These are phyloP conservation scores for Eucalyptus pumila DNA, from an alignment of 345 rosid genomes.

Conservation along the genomic window DNA sequence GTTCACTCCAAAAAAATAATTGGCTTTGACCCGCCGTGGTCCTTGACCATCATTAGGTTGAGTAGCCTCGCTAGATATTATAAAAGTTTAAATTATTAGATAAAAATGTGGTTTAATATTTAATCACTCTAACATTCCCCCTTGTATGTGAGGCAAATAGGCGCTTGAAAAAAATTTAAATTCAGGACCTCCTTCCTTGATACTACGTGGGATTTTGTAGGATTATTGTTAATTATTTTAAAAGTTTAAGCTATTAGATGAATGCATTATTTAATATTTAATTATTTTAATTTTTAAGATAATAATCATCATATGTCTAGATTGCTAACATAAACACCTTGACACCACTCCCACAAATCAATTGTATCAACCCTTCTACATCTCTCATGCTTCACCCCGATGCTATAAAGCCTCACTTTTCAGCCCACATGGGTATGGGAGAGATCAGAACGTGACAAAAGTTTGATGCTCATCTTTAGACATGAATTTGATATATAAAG, in stretches of 20 bases:
- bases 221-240: too few relatives aligned
- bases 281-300: background rate
- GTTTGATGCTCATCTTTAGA: background rate
- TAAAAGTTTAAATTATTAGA: too few relatives aligned
- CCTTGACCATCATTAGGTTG: background rate
- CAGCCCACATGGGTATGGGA: background rate
- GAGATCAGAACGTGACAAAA: background rate
- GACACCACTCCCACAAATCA: background rate
- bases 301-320: background rate
- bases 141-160: too few relatives aligned
- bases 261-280: too few relatives aligned
- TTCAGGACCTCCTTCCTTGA: fast-evolving
- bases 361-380: background rate
- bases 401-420: background rate
- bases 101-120: too few relatives aligned
- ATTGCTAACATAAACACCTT: background rate
- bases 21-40: fast-evolving
- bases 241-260: too few relatives aligned
- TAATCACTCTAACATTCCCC: too few relatives aligned
- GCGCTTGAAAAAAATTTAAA: too few relatives aligned
- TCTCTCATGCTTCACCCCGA: background rate
- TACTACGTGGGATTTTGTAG: too few relatives aligned
- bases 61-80: background rate
- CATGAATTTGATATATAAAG: background rate
- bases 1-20: background rate